Evolutionary conservation across 2,329 filamentous ascomycete genomes (phyloP).

Genomic region (Ophiocordyceps camponoti-floridani): DNA sequence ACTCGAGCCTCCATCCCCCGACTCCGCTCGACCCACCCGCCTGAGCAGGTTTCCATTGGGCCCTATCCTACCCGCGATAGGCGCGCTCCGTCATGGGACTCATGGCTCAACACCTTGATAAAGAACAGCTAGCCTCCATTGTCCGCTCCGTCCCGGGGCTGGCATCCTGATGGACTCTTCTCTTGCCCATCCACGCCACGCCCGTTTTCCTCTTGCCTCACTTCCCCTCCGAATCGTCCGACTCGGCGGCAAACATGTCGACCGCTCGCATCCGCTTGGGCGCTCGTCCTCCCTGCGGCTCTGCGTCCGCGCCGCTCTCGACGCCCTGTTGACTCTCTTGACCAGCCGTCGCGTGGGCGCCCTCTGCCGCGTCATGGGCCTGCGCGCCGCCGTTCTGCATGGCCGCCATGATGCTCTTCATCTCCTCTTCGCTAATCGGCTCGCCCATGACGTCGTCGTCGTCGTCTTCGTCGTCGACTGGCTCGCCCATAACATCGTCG

Average conservation of each 20-base stretch:
- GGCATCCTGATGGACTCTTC: too few relatives aligned
- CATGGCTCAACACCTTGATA: too few relatives aligned
- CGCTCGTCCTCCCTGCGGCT: slow-evolving; percentile 9
- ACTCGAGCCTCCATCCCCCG: too few relatives aligned
- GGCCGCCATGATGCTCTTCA: background rate
- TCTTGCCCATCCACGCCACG: too few relatives aligned
- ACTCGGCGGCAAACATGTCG: slow-evolving; percentile 80
- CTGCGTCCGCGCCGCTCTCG: too few relatives aligned
- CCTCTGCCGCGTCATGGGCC: background rate
- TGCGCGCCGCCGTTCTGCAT: background rate
- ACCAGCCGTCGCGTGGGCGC: background rate
- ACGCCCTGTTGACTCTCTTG: background rate
- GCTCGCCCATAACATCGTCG: slow-evolving; percentile 16
- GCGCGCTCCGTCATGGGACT: too few relatives aligned
- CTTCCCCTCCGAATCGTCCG: slow-evolving; percentile 28
- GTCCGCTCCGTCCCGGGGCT: too few relatives aligned
- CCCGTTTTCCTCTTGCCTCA: too few relatives aligned
- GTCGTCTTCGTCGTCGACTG: slow-evolving; percentile 15
- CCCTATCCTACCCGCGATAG: too few relatives aligned
- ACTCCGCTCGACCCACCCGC: slow-evolving; percentile 1
- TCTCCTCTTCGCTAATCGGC: slow-evolving; percentile 17
- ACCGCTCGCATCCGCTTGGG: slow-evolving; percentile 56
- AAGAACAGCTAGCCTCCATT: too few relatives aligned
- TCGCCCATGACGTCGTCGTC: slow-evolving; percentile 15
- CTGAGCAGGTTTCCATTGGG: slow-evolving; percentile 25